These are phyloP conservation scores for Parvularia atlantis DNA, from an alignment of 78 protist genomes.

Conservation along the genomic window DNA sequence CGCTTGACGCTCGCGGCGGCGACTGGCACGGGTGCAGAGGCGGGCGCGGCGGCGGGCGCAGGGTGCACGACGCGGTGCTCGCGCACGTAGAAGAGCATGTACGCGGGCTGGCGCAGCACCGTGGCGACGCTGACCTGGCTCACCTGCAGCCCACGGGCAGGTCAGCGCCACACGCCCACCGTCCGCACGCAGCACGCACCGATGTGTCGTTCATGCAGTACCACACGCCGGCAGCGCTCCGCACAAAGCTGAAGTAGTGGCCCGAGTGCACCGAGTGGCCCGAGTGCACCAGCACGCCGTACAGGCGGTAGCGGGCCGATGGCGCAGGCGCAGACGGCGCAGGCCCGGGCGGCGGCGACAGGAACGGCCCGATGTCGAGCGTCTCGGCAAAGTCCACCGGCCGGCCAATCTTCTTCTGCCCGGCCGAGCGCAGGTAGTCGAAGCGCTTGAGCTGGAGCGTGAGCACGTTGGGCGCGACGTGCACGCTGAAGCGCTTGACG, in stretches of 20 bases:
- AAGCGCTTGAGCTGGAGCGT: slow-evolving; percentile 62
- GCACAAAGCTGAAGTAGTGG: slow-evolving; percentile 72
- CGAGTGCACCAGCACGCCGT: slow-evolving; percentile 74
- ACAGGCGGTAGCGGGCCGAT: slow-evolving; percentile 42
- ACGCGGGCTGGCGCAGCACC: slow-evolving; percentile 33
- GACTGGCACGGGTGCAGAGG: no score
- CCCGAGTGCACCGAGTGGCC: slow-evolving; percentile 66
- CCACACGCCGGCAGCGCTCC: slow-evolving; percentile 29
- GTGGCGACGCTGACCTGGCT: not conserved
- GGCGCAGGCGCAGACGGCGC: not conserved
- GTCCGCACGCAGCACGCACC: not conserved
- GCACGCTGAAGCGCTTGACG: slow-evolving; percentile 7
- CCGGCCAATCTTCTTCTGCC: slow-evolving; percentile 13
- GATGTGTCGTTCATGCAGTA: slow-evolving; percentile 33
- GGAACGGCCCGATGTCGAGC: slow-evolving; percentile 20
- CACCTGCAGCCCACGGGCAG: not conserved
- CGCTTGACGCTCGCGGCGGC: no score
- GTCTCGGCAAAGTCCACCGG: slow-evolving; percentile 5
- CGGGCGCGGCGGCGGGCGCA: no score
- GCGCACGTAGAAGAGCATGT: slow-evolving; percentile 45
- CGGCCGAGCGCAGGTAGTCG: not conserved
- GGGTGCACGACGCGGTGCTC: no score
- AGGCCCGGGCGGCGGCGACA: not conserved
- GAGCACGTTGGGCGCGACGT: slow-evolving; percentile 40
- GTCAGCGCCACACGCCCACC: not conserved